Evolutionary conservation across 2,329 filamentous ascomycete species (phyloP), one percentile per base, ranked within the genome.

Genomic region (Pezicula carpinea): DNA sequence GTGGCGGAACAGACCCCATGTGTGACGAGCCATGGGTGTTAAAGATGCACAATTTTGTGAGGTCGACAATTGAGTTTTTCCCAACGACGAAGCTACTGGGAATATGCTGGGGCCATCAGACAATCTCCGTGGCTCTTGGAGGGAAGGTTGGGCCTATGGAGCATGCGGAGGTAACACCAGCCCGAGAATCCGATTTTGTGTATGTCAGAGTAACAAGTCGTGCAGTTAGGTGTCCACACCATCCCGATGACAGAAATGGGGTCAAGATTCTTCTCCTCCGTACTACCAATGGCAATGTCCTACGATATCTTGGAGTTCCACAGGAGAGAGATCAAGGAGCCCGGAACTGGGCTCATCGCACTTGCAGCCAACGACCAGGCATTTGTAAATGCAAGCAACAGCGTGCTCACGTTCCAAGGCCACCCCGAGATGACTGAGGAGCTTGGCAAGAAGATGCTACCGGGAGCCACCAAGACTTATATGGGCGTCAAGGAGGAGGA

Each of bases 31-130:
- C 53, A n/a, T 73, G 71, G 69, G 68, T 73, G 15, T 51, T 69
- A 32, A 63, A 66, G 32, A 61, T 72, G 6, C 64, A 72, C 49
- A 55, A 61, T 2, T 73, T 69, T 49, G 54, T 73, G 14, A 58
- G 64, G 18, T 56, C 58, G 5, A 56, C 68, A 11, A 65, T 60
- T 3, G 43, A 46, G 5, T 43, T 58, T 3, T 49, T 52, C 22
- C 65, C 65, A 7, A 46, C 52, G 29, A 62, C 59, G 39, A 69
- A 69, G 53, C 49, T 69, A 5, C 49, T 64, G 5, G 65, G 66
- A 6, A 64, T 69, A n/a, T 68, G 66, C 53, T 73, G 69, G 70
- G 70, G 70, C 11, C 70, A 73, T 54, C 69, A 73, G 55, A 70
- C 67, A 7, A 66, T 71, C 34, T 57, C 58, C 4, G 54, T 65